Evolutionary conservation across 1,139 yeast genomes (phyloP), one percentile per base, ranked within the genome.

Genomic region (Pichia sp.): DNA sequence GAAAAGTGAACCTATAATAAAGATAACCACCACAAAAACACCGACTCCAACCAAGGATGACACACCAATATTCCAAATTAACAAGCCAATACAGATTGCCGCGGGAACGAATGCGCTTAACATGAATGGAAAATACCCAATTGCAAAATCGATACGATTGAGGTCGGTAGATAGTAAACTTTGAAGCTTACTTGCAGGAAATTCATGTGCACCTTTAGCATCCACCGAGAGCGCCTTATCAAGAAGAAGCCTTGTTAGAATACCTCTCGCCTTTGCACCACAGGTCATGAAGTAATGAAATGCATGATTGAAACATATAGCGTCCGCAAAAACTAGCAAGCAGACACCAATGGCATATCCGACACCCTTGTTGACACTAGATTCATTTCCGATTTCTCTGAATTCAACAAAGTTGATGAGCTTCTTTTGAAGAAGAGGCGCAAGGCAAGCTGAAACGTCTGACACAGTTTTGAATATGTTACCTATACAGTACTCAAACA

Each of bases 131-230:
- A 77, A 77, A 60, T 79, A 79, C 3, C 80, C 74, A 32, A 77
- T 54, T 4, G 88, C 87, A 52, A 81, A 72, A 52, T 84, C 94
- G 24, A 84, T 67, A 53, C 94, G 71, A 29, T 85, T 72, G 39
- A 85, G 66, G 54, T 85, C 95, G 0, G 93, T 78, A 12, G 87
- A 76, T 62, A 85, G 70, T 52, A 84, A 60, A 12, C 84, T 77
- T 4, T 88, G 82, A 39, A 85, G 67, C 47, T 73, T 75, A 47
- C 93, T 84, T 18, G 70, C 64, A 1, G 91, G 73, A 52, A 62
- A 84, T 37, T 65, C 63, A 50, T 78, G 78, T 33, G 69, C 69
- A 6, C 87, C 74, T 42, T 67, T 67, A 6, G 77, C 72, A 43
- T 74, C 71, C 13, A 85, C 68, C 32, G 60, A 64, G 45, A 81